Percentiles rank a stretch among this genome's conserved stretches.
phyloP scores from a whole-genome alignment of 2,329 filamentous ascomycete species.

The Leptographium procerum region DNA sequence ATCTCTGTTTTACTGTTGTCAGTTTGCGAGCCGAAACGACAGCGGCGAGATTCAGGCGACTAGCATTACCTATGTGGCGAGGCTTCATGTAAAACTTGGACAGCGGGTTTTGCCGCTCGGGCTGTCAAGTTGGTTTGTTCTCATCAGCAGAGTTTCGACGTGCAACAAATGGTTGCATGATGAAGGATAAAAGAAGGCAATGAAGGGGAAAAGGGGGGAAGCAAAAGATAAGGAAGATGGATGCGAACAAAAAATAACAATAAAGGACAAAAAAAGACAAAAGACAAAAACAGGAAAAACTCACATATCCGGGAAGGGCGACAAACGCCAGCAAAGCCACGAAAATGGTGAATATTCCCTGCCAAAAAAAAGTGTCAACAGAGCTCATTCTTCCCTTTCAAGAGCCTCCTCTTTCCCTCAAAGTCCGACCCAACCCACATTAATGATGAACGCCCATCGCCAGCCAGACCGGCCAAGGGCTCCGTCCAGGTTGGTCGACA shows the following conservation, averaged over 20 bases:
- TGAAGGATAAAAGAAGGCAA: too few species aligned
- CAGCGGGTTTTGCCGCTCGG: conserved; percentile 4
- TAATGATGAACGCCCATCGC: conserved; percentile 9
- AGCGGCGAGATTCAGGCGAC: too few species aligned
- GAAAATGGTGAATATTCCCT: conserved; percentile 5
- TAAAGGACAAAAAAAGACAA: too few species aligned
- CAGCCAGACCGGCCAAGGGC: conserved; percentile 3
- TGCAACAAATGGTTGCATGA: too few species aligned
- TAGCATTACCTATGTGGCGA: conserved; percentile 5
- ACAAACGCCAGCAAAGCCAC: conserved; percentile 4
- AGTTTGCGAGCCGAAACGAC: background rate
- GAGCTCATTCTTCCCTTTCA: too few species aligned
- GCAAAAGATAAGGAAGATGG: too few species aligned
- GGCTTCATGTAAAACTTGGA: conserved; percentile 6
- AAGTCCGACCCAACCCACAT: background rate
- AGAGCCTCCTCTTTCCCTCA: too few species aligned
- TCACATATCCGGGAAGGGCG: conserved; percentile 4
- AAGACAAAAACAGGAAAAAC: too few species aligned
- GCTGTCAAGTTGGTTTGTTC: too few species aligned
- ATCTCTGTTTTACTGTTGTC: background rate
- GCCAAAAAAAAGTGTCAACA: background rate
- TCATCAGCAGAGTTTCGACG: too few species aligned
- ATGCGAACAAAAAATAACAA: too few species aligned
- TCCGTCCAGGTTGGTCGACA: conserved; percentile 5
- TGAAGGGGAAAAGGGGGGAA: too few species aligned